phyloP scores from a whole-genome alignment of 352 stramenopile species.

The Pythium rishiriense region DNA sequence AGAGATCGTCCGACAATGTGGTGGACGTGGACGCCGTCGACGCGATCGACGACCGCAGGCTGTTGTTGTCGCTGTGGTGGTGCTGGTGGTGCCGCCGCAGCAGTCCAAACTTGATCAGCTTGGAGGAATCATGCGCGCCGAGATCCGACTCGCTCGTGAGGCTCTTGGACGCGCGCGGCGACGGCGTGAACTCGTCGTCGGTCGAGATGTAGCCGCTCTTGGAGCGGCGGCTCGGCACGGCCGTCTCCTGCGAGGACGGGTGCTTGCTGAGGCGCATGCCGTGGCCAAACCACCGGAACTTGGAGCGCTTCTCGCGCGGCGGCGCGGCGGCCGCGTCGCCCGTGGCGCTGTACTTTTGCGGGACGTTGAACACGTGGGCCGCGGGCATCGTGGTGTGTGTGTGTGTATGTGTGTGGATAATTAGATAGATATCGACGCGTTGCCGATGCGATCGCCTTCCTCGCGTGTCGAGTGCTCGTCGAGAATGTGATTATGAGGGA shows the following conservation, averaged over 20 bases:
- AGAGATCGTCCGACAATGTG: conserved; percentile 18
- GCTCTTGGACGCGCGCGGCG: conserved; percentile 12
- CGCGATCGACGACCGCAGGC: conserved; percentile 30
- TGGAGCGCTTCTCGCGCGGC: conserved; percentile 15
- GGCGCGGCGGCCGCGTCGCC: not conserved
- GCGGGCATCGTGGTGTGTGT: conserved; percentile 3
- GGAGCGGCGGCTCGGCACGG: conserved; percentile 1
- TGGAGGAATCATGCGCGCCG: not conserved
- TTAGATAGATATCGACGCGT: conserved; percentile 22
- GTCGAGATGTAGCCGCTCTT: conserved; percentile 16
- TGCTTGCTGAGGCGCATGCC: conserved; percentile 23
- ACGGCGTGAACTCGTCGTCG: conserved; percentile 7
- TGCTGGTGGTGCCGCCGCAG: conserved; percentile 1
- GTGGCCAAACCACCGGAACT: conserved; percentile 30
- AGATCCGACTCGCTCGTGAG: conserved; percentile 11
- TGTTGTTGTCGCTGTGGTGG: conserved; percentile 5
- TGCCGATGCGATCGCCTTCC: conserved; percentile 26
- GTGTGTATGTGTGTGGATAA: not conserved
- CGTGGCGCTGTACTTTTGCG: conserved; percentile 10
- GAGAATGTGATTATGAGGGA: conserved; percentile 24
- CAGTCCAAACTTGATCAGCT: conserved; percentile 16
- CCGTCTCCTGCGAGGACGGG: not conserved
- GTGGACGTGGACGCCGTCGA: conserved; percentile 25
- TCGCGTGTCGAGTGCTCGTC: not conserved
- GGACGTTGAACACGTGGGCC: conserved; percentile 27